Evolutionary conservation across 345 rosid species (phyloP).

Genomic region (Rhodamnia rubescens): DNA sequence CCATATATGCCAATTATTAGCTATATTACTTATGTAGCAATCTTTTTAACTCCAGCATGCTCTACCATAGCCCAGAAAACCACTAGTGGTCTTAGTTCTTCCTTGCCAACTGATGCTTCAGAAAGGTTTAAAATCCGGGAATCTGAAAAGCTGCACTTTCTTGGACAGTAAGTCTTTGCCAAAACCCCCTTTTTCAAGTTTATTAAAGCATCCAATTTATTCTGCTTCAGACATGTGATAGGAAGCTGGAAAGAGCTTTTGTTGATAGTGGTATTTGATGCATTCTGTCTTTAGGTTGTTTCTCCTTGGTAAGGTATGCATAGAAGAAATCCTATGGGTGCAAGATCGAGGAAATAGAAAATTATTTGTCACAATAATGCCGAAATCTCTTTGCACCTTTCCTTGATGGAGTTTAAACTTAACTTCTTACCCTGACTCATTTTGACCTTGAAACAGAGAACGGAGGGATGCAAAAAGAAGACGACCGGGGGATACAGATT

Average conservation of each 20-base stretch:
- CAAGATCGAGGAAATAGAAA: neutral
- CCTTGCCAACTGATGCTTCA: constrained; percentile 35
- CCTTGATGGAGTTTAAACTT: neutral
- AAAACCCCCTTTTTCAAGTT: neutral
- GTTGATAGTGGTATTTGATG: neutral
- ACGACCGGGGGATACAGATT: constrained; percentile 59
- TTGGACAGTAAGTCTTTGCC: constrained; percentile 57
- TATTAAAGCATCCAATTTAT: neutral
- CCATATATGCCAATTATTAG: neutral
- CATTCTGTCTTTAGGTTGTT: neutral
- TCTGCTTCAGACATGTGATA: neutral
- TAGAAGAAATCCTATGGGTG: neutral
- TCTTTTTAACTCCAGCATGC: constrained; percentile 6
- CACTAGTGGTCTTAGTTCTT: constrained; percentile 19
- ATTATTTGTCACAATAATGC: neutral
- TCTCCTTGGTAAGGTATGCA: neutral
- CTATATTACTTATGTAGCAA: neutral
- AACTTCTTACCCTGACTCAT: neutral
- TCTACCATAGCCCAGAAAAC: constrained; percentile 37
- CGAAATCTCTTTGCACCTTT: neutral
- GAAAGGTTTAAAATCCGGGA: constrained; percentile 71
- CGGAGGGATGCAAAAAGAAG: constrained; percentile 61
- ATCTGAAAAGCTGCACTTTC: constrained; percentile 60
- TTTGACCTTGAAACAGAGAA: constrained; percentile 30
- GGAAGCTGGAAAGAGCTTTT: neutral